Evolutionary conservation across 1,139 yeast genomes (phyloP).

Genomic region (Hansenula lynferdii): DNA sequence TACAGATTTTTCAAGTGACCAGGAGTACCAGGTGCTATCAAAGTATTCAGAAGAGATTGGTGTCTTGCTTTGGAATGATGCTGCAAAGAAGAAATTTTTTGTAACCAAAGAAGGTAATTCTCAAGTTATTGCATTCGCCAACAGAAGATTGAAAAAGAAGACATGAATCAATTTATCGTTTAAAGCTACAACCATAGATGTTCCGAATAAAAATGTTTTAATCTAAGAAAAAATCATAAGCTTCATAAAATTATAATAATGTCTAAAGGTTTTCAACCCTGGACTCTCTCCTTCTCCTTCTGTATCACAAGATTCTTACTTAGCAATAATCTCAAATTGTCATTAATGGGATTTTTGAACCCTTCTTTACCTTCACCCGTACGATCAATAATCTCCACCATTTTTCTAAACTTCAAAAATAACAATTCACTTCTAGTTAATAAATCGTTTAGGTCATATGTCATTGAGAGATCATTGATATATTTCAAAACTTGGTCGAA

Average conservation of each 20-base stretch:
- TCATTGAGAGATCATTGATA: conserved; percentile 83
- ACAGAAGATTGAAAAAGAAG: conserved; percentile 42
- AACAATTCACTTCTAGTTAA: conserved; percentile 77
- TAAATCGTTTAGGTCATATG: conserved; percentile 67
- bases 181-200: no score
- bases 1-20: conserved; percentile 74
- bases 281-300: conserved; percentile 39
- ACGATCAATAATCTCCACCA: conserved; percentile 72
- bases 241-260: no score
- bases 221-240: no score
- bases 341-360: conserved; percentile 31
- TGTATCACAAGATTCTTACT: conserved; percentile 58
- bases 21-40: conserved; percentile 69
- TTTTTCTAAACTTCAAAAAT: conserved; percentile 72
- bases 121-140: conserved; percentile 84
- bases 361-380: conserved; percentile 34
- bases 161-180: no score
- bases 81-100: conserved; percentile 63
- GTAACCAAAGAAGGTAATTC: conserved; percentile 81
- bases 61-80: conserved; percentile 80
- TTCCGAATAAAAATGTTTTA: no score
- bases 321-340: conserved; percentile 54
- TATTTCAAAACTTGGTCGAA: conserved; percentile 92
- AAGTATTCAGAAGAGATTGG: conserved; percentile 90
- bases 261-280: no score